Percentiles rank a stretch among this genome's conserved stretches.
phyloP scores from a whole-genome alignment of 2,329 filamentous ascomycete genomes.

The Colletotrichum simmondsii region DNA sequence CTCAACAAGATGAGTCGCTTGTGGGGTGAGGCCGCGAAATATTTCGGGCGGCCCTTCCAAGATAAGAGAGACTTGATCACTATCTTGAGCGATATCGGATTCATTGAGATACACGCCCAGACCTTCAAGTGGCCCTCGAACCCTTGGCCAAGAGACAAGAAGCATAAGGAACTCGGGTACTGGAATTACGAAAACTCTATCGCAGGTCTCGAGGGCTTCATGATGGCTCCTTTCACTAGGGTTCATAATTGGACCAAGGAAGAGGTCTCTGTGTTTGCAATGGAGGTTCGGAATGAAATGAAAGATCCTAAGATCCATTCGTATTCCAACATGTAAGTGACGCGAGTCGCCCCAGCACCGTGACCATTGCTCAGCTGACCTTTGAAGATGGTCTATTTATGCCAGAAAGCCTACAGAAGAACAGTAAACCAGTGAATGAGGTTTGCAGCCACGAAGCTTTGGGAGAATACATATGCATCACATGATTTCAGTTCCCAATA shows the following conservation, averaged over 20 bases:
- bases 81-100: slow-evolving; percentile 42
- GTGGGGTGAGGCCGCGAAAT: background rate
- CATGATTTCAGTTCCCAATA: too few relatives aligned
- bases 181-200: slow-evolving; percentile 45
- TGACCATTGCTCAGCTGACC: too few relatives aligned
- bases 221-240: slow-evolving; percentile 42
- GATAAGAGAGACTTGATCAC: background rate
- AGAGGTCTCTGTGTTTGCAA: slow-evolving; percentile 43
- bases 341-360: background rate
- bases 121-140: slow-evolving; percentile 44
- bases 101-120: slow-evolving; percentile 41
- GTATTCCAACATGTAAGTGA: slow-evolving; percentile 40
- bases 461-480: too few relatives aligned
- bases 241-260: slow-evolving; percentile 42
- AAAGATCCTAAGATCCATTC: slow-evolving; percentile 43
- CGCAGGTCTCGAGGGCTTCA: slow-evolving; percentile 43
- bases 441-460: too few relatives aligned
- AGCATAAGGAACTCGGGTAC: slow-evolving; percentile 46
- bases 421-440: too few relatives aligned
- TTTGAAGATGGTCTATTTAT: too few relatives aligned
- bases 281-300: slow-evolving; percentile 43
- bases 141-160: slow-evolving; percentile 46
- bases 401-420: too few relatives aligned
- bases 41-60: background rate
- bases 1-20: slow-evolving; percentile 37